Conservation (phyloP, 164 flowering plant genomes). For the Stephania yunnanensis region DNA sequence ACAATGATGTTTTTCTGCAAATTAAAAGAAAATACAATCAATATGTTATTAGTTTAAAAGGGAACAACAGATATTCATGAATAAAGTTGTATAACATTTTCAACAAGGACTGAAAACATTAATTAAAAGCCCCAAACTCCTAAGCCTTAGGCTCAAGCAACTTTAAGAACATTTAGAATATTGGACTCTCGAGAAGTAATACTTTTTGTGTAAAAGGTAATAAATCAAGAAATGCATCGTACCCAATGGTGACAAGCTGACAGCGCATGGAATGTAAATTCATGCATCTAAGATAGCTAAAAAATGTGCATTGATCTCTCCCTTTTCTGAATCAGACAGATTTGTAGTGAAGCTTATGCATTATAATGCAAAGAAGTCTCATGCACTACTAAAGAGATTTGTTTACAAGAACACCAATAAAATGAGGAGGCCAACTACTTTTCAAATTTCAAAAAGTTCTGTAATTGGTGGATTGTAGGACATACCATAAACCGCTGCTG, state of each 20-base stretch:
- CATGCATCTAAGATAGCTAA: not conserved
- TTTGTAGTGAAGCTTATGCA: not conserved
- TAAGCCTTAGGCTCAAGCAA: no score
- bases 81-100: no score
- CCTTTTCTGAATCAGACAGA: not conserved
- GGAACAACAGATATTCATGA: no score
- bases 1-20: conserved; percentile 65
- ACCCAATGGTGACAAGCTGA: no score
- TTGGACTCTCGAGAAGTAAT: no score
- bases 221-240: no score
- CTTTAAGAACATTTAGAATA: no score
- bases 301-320: not conserved
- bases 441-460: not conserved
- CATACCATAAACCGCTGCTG: not conserved
- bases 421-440: not conserved
- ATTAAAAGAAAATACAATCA: not conserved
- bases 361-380: not conserved
- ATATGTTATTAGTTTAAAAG: not conserved
- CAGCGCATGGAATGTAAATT: not conserved
- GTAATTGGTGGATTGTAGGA: not conserved
- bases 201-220: no score
- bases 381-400: not conserved
- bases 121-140: no score
- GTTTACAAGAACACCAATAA: not conserved
- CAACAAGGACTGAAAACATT: no score